A percentile compares a stretch with the other conserved stretches of the same genome.
phyloP scores from a whole-genome alignment of 257 asterid genomes.

The Nyctanthes arbortristis region DNA sequence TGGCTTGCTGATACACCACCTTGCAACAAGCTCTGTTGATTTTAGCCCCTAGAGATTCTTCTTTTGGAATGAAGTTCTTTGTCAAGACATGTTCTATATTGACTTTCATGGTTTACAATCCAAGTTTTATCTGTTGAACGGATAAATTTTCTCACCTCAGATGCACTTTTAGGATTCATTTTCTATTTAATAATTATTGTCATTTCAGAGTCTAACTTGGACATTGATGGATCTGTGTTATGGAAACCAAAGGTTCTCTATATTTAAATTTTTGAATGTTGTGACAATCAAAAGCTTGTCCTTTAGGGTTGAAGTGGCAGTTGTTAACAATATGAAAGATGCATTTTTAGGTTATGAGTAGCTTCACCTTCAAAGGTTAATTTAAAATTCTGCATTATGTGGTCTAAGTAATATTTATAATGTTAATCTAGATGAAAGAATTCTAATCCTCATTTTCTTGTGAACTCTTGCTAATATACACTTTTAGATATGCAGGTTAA shows the following conservation, averaged over 20 bases:
- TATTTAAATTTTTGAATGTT: neutral
- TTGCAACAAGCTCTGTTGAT: neutral
- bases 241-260: neutral
- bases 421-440: slow-evolving; percentile 9
- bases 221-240: neutral
- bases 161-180: neutral
- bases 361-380: neutral
- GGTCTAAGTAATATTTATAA: slow-evolving; percentile 2
- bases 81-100: neutral
- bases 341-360: neutral
- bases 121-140: neutral
- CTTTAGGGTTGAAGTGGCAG: neutral
- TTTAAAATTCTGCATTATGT: neutral
- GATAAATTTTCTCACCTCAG: neutral
- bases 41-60: neutral
- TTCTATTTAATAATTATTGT: neutral
- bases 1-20: neutral
- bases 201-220: neutral
- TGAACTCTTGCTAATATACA: slow-evolving; percentile 41
- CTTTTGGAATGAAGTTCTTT: neutral
- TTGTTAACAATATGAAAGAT: neutral
- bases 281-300: neutral
- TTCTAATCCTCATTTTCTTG: slow-evolving; percentile 12
- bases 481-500: slow-evolving; percentile 77
- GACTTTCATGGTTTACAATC: neutral